A percentile compares a stretch with the other conserved stretches of the same genome.
Evolutionary conservation across 2,329 filamentous ascomycete species (phyloP).

Genomic region (Fusarium robinianum): DNA sequence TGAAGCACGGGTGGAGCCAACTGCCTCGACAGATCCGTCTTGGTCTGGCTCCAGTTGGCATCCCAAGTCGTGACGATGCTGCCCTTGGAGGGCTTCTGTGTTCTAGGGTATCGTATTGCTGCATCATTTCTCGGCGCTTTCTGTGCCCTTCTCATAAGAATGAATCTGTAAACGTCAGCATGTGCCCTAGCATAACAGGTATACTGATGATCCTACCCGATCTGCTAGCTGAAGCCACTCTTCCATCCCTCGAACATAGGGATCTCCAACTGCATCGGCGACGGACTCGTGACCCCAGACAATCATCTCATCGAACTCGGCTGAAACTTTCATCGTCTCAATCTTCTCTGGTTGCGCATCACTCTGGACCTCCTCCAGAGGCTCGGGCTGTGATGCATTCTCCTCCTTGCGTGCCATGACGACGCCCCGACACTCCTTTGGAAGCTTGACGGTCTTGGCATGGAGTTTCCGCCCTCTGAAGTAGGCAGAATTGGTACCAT

Average conservation of each 20-base stretch:
- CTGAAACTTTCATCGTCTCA: slow-evolving; percentile 64
- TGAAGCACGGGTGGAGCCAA: too few species aligned
- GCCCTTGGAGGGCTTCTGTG: too few species aligned
- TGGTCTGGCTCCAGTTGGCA: too few species aligned
- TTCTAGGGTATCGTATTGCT: too few species aligned
- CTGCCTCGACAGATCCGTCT: too few species aligned
- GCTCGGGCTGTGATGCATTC: slow-evolving; percentile 41
- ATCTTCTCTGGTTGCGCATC: slow-evolving; percentile 47
- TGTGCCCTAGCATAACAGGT: background rate
- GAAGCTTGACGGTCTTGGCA: slow-evolving; percentile 68
- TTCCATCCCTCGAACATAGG: slow-evolving; percentile 73
- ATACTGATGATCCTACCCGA: slow-evolving; percentile 53
- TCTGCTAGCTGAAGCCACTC: slow-evolving; percentile 81
- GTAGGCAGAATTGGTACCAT: slow-evolving; percentile 61
- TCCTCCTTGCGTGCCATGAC: slow-evolving; percentile 52
- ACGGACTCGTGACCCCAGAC: slow-evolving; percentile 83
- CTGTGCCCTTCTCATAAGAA: slow-evolving; percentile 17
- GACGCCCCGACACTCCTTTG: slow-evolving; percentile 71
- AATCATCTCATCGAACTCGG: slow-evolving; percentile 73
- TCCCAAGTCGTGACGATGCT: too few species aligned
- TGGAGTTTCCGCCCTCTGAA: slow-evolving; percentile 81
- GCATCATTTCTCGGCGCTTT: background rate
- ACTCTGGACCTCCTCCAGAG: slow-evolving; percentile 45
- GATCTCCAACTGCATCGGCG: slow-evolving; percentile 65
- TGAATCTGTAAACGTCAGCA: slow-evolving; percentile 30